Evolutionary conservation across 208 protist species (phyloP).

Genomic region (Trichomonas tenax): DNA sequence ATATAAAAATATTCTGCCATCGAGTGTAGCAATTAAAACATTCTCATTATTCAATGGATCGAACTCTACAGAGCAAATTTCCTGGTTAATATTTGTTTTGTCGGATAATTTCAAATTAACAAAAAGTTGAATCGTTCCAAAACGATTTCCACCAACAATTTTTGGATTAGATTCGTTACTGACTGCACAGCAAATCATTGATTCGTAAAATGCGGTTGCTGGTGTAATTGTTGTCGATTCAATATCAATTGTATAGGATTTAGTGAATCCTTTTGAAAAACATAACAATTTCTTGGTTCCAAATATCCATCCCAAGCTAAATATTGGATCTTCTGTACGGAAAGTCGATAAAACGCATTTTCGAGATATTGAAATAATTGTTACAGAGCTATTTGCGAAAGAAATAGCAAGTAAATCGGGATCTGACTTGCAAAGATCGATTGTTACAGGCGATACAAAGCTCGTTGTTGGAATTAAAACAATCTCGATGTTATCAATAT

Average conservation of each 20-base stretch:
- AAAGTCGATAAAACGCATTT: background rate
- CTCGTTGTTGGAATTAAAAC: background rate
- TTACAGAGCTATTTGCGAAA: background rate
- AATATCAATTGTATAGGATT: background rate
- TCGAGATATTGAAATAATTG: background rate
- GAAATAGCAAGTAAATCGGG: background rate
- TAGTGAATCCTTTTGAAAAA: background rate
- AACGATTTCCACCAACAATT: background rate
- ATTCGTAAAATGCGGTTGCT: background rate
- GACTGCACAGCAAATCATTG: background rate
- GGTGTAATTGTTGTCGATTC: background rate
- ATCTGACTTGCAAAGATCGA: background rate
- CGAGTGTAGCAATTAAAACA: background rate
- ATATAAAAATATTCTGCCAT: background rate
- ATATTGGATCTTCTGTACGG: background rate
- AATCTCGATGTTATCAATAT: background rate
- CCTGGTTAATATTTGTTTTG: background rate
- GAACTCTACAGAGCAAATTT: background rate
- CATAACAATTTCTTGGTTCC: background rate
- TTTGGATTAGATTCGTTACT: background rate
- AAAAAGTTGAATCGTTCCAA: background rate
- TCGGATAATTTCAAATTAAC: background rate
- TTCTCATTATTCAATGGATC: background rate
- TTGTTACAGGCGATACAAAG: background rate
- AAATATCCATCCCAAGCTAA: background rate